Conservation (phyloP, 1,139 yeast species). For the Debaryomyces fabryi region DNA sequence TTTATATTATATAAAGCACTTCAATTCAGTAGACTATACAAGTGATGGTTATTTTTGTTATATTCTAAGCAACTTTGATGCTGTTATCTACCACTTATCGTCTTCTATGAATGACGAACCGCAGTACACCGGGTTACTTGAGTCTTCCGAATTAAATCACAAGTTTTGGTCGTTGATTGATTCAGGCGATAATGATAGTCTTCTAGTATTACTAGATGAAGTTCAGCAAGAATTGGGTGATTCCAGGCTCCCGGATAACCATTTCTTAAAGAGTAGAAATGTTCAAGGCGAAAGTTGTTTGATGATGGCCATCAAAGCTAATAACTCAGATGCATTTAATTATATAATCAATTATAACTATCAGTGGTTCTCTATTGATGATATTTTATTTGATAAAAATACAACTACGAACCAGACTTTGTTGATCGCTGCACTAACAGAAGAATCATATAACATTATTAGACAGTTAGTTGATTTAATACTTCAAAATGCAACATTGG, state of each 20-base stretch:
- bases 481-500: constrained; percentile 39
- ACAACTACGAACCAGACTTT: constrained; percentile 54
- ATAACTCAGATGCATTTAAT: constrained; percentile 46
- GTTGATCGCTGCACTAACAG: constrained; percentile 60
- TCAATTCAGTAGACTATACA: constrained; percentile 39
- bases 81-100: constrained; percentile 67
- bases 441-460: constrained; percentile 53
- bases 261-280: constrained; percentile 55
- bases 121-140: constrained; percentile 42
- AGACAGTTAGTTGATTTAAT: constrained; percentile 52
- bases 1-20: constrained; percentile 63
- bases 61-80: constrained; percentile 76
- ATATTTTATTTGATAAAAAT: constrained; percentile 64
- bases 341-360: constrained; percentile 46
- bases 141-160: constrained; percentile 50
- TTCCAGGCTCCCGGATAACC: constrained; percentile 34
- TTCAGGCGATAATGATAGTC: constrained; percentile 27
- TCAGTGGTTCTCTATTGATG: constrained; percentile 63
- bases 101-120: constrained; percentile 25
- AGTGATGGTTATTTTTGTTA: constrained; percentile 44
- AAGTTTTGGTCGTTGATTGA: constrained; percentile 59
- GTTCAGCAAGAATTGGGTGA: constrained; percentile 22
- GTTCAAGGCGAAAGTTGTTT: constrained; percentile 69
- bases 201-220: constrained; percentile 24
- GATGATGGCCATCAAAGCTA: constrained; percentile 53